Conservation (phyloP, 495 filamentous ascomycete genomes). For the Bryoglossum gracile region DNA sequence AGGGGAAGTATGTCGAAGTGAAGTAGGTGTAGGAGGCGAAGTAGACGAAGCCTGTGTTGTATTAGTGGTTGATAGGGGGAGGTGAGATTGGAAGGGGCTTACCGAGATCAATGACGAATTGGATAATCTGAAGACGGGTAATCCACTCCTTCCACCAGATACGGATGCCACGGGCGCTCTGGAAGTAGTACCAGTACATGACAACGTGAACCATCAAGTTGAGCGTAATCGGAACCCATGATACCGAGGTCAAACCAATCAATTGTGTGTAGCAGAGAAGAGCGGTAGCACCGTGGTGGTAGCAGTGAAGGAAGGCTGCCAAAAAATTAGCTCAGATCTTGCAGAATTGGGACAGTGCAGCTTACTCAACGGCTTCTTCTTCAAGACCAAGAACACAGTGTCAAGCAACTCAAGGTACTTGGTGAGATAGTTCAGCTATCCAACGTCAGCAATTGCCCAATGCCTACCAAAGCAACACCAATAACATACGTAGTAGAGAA, state of each 20-base stretch:
- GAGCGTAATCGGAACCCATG: slow-evolving; percentile 70
- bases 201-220: slow-evolving; percentile 76
- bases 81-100: slow-evolving; percentile 26
- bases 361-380: slow-evolving; percentile 81
- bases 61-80: slow-evolving; percentile 12
- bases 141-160: slow-evolving; percentile 94
- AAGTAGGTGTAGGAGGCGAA: slow-evolving; percentile 95
- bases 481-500: slow-evolving; percentile 70
- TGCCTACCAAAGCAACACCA: too few relatives aligned
- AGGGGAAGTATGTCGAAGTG: slow-evolving; percentile 83
- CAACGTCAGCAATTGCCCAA: slow-evolving; percentile 8
- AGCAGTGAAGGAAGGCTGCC: slow-evolving; percentile 77
- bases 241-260: slow-evolving; percentile 68
- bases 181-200: slow-evolving; percentile 78
- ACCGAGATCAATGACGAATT: slow-evolving; percentile 77
- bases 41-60: slow-evolving; percentile 61
- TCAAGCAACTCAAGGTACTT: slow-evolving; percentile 79
- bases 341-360: neutral
- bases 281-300: slow-evolving; percentile 78
- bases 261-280: slow-evolving; percentile 83
- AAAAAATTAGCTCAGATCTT: slow-evolving; percentile 21
- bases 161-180: slow-evolving; percentile 68
- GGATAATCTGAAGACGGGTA: slow-evolving; percentile 75
- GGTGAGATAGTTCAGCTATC: slow-evolving; percentile 73
- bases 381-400: slow-evolving; percentile 74